Conservation (phyloP, 768 basidiomycete species). For the Boletus insuetus region DNA sequence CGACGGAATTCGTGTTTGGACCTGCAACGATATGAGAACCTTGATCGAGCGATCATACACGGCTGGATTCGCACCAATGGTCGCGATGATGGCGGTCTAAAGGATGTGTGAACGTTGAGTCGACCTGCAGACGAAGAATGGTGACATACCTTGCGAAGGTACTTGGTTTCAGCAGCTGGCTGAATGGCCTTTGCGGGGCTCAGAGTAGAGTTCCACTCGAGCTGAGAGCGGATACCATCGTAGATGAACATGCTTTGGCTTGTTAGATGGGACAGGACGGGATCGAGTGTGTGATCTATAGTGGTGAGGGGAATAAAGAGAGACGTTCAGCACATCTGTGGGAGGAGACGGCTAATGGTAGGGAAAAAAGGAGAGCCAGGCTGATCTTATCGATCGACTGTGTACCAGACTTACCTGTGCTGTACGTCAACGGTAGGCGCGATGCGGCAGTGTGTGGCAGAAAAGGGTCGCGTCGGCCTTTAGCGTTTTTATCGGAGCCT, state of each 20-base stretch:
- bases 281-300: slow-evolving; percentile 11
- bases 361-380: slow-evolving; percentile 11
- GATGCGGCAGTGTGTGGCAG: slow-evolving; percentile 7
- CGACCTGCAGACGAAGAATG: neutral
- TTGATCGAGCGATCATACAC: neutral
- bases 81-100: slow-evolving; percentile 97
- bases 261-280: neutral
- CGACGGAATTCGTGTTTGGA: slow-evolving; percentile 90
- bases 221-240: slow-evolving; percentile 71
- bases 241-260: slow-evolving; percentile 47
- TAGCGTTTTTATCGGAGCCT: slow-evolving; percentile 14
- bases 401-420: slow-evolving; percentile 18
- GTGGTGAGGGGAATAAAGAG: neutral
- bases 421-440: slow-evolving; percentile 8
- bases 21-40: slow-evolving; percentile 44
- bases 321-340: slow-evolving; percentile 13
- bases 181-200: slow-evolving; percentile 68
- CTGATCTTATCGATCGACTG: slow-evolving; percentile 17
- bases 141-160: slow-evolving; percentile 76
- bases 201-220: slow-evolving; percentile 90
- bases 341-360: slow-evolving; percentile 15
- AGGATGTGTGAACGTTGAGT: slow-evolving; percentile 6
- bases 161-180: slow-evolving; percentile 79
- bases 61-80: slow-evolving; percentile 67
- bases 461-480: neutral